Conservation (phyloP, 257 asterid genomes). For the Solanum piurae region DNA sequence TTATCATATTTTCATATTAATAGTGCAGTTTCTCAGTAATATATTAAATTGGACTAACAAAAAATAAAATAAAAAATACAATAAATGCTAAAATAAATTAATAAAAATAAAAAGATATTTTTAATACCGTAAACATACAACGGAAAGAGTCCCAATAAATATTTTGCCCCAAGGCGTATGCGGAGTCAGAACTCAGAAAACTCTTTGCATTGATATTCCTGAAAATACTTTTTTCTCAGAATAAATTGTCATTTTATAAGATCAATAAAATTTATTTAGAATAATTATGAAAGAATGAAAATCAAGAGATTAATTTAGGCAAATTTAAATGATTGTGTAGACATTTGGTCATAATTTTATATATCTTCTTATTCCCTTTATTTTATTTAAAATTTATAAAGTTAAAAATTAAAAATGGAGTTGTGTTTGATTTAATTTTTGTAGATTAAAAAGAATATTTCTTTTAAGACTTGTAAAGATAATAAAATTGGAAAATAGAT, state of each 20-base stretch:
- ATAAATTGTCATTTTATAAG: too few species aligned
- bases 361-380: not conserved
- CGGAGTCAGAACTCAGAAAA: not conserved
- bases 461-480: too few species aligned
- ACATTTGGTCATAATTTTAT: not conserved
- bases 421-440: not conserved
- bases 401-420: too few species aligned
- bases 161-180: not conserved
- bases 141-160: not conserved
- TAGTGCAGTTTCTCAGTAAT: not conserved
- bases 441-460: not conserved
- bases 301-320: not conserved
- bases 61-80: too few species aligned
- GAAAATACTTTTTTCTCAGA: too few species aligned
- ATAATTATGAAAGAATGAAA: not conserved
- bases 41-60: not conserved
- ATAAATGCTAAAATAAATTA: not conserved
- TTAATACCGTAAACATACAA: not conserved
- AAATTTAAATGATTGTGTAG: not conserved
- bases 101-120: too few species aligned
- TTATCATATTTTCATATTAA: not conserved
- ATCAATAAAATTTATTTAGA: not conserved
- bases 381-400: too few species aligned
- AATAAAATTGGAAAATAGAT: too few species aligned
- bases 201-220: not conserved